phyloP scores from a whole-genome alignment of 768 basidiomycete genomes.

The Xerocomus brunneocitrinus region DNA sequence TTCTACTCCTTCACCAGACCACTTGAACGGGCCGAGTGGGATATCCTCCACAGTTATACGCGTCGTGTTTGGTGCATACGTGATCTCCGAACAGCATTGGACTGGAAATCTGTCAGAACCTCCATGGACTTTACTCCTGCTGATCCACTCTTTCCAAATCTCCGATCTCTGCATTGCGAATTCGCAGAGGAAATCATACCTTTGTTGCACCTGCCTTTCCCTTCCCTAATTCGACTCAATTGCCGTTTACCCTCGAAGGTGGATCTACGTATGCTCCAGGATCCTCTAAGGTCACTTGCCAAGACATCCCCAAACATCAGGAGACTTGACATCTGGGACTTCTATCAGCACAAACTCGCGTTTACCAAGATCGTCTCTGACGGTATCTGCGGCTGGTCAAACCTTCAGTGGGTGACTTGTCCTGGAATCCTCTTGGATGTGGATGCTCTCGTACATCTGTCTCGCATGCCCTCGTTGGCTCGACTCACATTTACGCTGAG shows the following conservation, averaged over 20 bases:
- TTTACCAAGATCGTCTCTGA: neutral
- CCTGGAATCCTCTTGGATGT: neutral
- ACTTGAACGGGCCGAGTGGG: slow-evolving; percentile 3
- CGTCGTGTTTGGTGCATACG: neutral
- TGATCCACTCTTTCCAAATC: slow-evolving; percentile 3
- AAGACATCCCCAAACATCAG: neutral
- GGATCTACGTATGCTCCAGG: neutral
- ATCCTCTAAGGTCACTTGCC: neutral
- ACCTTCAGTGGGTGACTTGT: neutral
- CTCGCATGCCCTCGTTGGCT: neutral
- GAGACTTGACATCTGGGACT: neutral
- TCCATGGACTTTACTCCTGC: neutral
- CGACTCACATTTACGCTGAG: neutral
- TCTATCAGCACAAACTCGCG: neutral
- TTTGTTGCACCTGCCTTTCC: neutral
- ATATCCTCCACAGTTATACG: slow-evolving; percentile 1
- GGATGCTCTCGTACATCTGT: slow-evolving; percentile 2
- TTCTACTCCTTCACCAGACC: neutral
- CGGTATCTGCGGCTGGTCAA: slow-evolving; percentile 4
- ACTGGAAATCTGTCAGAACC: neutral
- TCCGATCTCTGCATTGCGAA: neutral
- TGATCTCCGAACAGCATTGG: neutral
- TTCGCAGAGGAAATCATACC: neutral
- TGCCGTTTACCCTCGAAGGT: too few relatives aligned
- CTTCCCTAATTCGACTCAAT: neutral